These are phyloP conservation scores for Byssoonygena ceratinophila DNA, from an alignment of 2,329 filamentous ascomycete genomes.

Conservation along the genomic window DNA sequence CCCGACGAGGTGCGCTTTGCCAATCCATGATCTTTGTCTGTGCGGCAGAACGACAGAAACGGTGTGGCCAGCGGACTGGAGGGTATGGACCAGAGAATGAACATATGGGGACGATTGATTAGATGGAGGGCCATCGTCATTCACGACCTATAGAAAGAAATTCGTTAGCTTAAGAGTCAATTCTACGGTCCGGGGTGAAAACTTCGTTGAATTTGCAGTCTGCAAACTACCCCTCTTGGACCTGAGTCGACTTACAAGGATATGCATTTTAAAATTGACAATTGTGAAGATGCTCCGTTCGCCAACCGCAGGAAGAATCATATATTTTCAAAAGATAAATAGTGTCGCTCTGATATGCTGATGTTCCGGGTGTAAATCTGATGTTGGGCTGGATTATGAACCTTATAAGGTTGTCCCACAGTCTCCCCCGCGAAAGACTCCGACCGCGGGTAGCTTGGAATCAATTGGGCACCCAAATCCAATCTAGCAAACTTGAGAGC, in stretches of 20 bases:
- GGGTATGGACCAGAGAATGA: conserved; percentile 59
- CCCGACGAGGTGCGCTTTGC: conserved; percentile 93
- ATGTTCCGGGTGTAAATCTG: neutral
- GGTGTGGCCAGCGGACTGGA: conserved; percentile 66
- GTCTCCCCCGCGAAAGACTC: neutral
- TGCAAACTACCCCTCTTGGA: neutral
- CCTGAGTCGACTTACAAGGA: conserved; percentile 35
- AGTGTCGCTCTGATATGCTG: neutral
- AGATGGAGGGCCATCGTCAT: conserved; percentile 73
- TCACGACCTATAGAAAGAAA: conserved; percentile 37
- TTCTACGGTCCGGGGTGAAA: neutral
- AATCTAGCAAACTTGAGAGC: too few relatives aligned
- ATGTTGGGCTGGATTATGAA: neutral
- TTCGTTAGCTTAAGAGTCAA: conserved; percentile 14
- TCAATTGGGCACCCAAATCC: too few relatives aligned
- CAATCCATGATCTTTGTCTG: conserved; percentile 92
- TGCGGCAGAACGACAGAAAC: conserved; percentile 88
- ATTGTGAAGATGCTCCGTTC: neutral
- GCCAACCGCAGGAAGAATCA: neutral
- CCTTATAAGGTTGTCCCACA: neutral
- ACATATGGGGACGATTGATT: conserved; percentile 70
- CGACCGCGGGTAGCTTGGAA: neutral
- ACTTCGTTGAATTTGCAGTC: neutral
- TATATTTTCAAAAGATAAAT: neutral
- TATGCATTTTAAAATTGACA: conserved; percentile 36